Evolutionary conservation across 768 basidiomycete genomes (phyloP), one percentile per base, ranked within the genome.

Genomic region (Lentinula boryana): DNA sequence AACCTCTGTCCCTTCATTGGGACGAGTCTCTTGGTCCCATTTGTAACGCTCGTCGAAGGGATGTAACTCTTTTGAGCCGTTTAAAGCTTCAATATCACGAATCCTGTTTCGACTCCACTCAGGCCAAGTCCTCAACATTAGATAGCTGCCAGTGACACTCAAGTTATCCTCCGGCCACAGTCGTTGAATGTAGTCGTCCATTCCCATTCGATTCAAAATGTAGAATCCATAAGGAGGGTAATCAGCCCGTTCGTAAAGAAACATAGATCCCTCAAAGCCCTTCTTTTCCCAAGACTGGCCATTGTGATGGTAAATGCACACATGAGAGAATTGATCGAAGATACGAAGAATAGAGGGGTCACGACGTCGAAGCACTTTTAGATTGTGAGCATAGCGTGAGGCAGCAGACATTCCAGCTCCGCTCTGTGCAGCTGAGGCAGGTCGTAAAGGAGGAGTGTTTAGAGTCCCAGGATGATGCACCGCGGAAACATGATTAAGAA

Each of bases 221-320:
- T 88, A 93, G 67, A 91, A 86, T 6, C 92, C 92, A 66, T 93
- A 93, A 16, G 86, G 87, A 3, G 91, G 91, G 70, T 91, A 91
- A 32, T 83, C 78, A 60, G 86, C 80, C 91, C 91, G 79, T 75
- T 93, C 91, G 67, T 89, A 91, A 65, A 94, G 76, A 74, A 94
- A 93, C 85, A 93, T 91, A 74, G 84, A 88, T n/a, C 91, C 92
- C 70, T 94, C 91, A 69, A 74, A 89, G 46, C 91, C 91, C 62
- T 88, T 83, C 72, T 91, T 92, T 72, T 86, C 84, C 91, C 91
- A 94, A 68, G 84, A 86, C 66, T 80, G 74, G 6, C 77, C 88
- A 65, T 89, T 85, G 68, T 86, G 81, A 68, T 88, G 85, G 66
- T 92, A 91, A 58, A 91, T 77, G 74, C 90, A 91, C 59, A 91